Conservation (phyloP, 805 yeast genomes). For the Scheffersomyces lignosus region DNA sequence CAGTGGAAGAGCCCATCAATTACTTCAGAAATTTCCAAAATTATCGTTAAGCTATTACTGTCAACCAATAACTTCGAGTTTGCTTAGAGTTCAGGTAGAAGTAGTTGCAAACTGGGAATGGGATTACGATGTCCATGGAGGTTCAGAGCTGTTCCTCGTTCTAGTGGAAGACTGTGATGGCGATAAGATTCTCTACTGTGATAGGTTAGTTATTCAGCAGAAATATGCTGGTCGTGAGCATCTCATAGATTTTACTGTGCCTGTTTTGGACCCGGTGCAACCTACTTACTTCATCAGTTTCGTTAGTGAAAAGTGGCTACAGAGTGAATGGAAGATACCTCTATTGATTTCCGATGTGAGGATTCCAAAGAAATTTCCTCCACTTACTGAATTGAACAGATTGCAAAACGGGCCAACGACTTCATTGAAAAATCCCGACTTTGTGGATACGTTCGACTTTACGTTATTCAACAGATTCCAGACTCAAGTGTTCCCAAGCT, state of each 20-base stretch:
- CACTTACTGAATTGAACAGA: constrained; percentile 59
- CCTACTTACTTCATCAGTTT: constrained; percentile 76
- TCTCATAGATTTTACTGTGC: constrained; percentile 63
- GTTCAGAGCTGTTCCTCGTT: constrained; percentile 63
- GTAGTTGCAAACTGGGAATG: constrained; percentile 75
- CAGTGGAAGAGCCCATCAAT: constrained; percentile 59
- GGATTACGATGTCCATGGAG: constrained; percentile 66
- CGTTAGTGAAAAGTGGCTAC: constrained; percentile 84
- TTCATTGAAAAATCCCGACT: constrained; percentile 51
- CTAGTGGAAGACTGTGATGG: constrained; percentile 85
- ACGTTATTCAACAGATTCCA: constrained; percentile 68
- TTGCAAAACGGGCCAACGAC: constrained; percentile 49
- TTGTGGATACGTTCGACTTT: constrained; percentile 46
- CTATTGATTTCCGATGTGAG: constrained; percentile 51
- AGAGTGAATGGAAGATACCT: constrained; percentile 64
- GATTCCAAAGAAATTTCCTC: constrained; percentile 64
- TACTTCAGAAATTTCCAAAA: constrained; percentile 73
- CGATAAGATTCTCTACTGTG: constrained; percentile 63
- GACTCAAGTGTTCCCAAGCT: constrained; percentile 62
- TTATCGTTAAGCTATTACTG: constrained; percentile 56
- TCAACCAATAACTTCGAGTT: constrained; percentile 75
- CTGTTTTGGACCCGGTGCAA: constrained; percentile 52
- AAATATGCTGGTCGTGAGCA: constrained; percentile 55
- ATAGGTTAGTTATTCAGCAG: constrained; percentile 51
- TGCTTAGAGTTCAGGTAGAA: constrained; percentile 66